These are phyloP conservation scores for Calvatia gigantea DNA, from an alignment of 768 basidiomycete genomes.

Conservation along the genomic window DNA sequence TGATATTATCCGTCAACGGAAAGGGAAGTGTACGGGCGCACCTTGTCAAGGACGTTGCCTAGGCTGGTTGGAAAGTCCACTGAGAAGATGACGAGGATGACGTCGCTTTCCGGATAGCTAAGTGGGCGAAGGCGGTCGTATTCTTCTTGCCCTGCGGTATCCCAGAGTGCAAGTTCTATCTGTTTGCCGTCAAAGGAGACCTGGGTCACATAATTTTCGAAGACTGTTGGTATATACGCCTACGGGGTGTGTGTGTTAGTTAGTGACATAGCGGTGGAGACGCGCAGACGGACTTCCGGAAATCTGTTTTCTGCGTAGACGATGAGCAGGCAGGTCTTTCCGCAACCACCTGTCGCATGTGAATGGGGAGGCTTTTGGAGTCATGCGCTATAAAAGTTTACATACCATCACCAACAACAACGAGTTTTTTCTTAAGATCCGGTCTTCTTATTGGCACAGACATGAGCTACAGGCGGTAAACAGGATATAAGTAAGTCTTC, in stretches of 20 bases:
- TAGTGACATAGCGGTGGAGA: background rate
- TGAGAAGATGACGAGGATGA: constrained; percentile 92
- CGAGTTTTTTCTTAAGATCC: constrained; percentile 82
- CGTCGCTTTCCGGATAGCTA: constrained; percentile 85
- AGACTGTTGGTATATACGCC: constrained; percentile 92
- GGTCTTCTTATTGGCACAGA: constrained; percentile 43
- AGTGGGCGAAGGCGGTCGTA: constrained; percentile 87
- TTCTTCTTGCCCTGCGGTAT: constrained; percentile 96
- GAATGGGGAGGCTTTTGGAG: constrained; percentile 12
- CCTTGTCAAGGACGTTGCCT: constrained; percentile 89
- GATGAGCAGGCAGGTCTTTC: constrained; percentile 94
- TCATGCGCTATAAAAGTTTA: background rate
- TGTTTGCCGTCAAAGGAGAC: constrained; percentile 84
- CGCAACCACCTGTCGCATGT: constrained; percentile 64
- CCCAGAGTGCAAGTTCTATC: constrained; percentile 97
- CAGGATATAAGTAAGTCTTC: constrained; percentile 21
- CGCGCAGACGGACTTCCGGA: constrained; percentile 66
- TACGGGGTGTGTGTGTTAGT: constrained; percentile 26
- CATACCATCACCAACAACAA: constrained; percentile 83
- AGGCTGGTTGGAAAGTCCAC: constrained; percentile 90
- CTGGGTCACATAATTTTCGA: constrained; percentile 91
- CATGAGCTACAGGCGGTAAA: constrained; percentile 21
- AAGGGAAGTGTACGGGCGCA: constrained; percentile 25
- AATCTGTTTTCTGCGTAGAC: constrained; percentile 96
- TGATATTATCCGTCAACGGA: background rate